Base-by-base conservation (phyloP, 805 yeast species). In the Kodamaea hsintzibuensis region DNA sequence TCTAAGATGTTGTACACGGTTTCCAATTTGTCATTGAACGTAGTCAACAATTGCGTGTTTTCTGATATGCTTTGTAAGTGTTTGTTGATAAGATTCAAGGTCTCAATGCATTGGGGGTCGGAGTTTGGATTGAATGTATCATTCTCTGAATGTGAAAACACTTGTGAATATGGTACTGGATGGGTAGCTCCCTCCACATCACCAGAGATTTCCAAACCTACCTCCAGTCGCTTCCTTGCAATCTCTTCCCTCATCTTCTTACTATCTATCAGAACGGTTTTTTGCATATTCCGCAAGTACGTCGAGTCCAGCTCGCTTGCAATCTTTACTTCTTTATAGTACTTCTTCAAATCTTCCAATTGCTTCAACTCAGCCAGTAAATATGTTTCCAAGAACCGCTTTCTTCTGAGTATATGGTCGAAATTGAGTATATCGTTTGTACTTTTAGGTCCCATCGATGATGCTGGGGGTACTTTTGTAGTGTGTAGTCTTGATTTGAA, bases 281-380 rank as follows among this genome's bases (percentile, higher is more conserved):
- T 62, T 50, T 60, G 63, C 55, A 73, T 69, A 42, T 72, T 72
- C 12, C 56, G 56, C 47, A 73, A 63, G 52, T 76, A 73, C 46
- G 59, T 60, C 27, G 56, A 54, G 57, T 76, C 80, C 66, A 65
- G 70, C 46, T 67, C 60, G 57, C 64, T 66, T 22, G 58, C 57
- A 37, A 56, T 51, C 25, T 69, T 56, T 5, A 67, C 54, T 16
- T 66, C 63, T 9, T 60, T 57, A 47, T 63, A 62, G 54, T 70
- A 62, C 7, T 56, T 54, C 49, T 71, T 67, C 14, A 76, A 60
- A 8, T 70, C 74, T 35, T 62, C 57, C 40, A 74, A 61, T 55
- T 74, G 79, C 49, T 69, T 69, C 37, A 68, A 44, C 55, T 76
- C 80, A 1, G 79, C 78, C 72, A 64, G 71, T 14, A 75, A 60